Evolutionary conservation across 352 stramenopile species (phyloP), one percentile per base, ranked within the genome.

Genomic region (Phytophthora chlamydospora): DNA sequence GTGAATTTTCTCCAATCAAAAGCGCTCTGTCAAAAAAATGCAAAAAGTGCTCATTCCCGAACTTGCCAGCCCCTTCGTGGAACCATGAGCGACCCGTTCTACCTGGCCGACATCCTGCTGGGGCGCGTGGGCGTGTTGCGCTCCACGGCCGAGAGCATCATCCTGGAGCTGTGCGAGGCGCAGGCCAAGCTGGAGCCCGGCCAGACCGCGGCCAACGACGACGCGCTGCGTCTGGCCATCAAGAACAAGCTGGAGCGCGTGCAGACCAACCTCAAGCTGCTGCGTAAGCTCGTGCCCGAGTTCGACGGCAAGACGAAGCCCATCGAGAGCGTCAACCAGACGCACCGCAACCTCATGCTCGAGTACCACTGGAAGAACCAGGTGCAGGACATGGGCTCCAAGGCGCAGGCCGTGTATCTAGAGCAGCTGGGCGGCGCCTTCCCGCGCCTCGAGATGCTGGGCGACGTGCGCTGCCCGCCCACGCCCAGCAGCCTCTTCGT

Each of bases 281-380:
- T 95, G 55, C 82, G 83, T 50, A 88, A 90, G 51, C 81, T 95
- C 38, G 85, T 90, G 50, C 83, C 84, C 0, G 86, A 95, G 52
- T 95, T 95, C 47, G 85, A 95, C 34, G 84, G 80, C 55, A 95
- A 95, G 71, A 95, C 86, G 2, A 95, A 95, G 48, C 83, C 84
- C 33, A 93, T 93, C 36, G 86, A 95, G 56, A 84, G 78, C 35
- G 84, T 95, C 32, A 89, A 78, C 39, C 86, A 93, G 67, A 85
- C 86, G n/a, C 86, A 95, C 58, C 83, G 83, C 47, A 95, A 95
- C 61, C 76, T 95, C 51, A 89, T 93, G 83, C 79, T 95, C 17
- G 86, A 95, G 78, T 95, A 93, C 43, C 84, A 95, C 58, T 95
- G 86, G 86, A 95, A 95, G 61, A 92, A 90, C 62, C 84, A 92